phyloP scores from a whole-genome alignment of 202 grass and related monocot species.

The Digitaria exilis region DNA sequence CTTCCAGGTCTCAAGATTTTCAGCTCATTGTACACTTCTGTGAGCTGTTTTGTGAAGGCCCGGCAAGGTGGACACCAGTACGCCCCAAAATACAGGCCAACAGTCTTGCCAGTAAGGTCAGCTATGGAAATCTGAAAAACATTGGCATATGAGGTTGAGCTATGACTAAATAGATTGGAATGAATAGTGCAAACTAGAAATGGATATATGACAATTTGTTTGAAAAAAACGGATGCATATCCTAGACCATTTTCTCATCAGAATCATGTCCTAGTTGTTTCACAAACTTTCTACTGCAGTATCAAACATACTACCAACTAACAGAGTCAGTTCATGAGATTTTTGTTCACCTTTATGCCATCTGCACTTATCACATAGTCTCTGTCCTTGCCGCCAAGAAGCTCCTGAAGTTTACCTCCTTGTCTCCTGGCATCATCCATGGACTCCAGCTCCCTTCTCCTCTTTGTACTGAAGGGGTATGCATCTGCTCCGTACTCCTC shows the following conservation, averaged over 20 bases:
- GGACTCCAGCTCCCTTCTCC: conserved; percentile 45
- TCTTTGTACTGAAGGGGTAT: conserved; percentile 54
- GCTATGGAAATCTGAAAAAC: conserved; percentile 46
- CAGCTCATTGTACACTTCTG: conserved; percentile 47
- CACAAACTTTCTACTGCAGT: neutral
- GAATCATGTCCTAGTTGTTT: neutral
- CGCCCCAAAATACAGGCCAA: conserved; percentile 56
- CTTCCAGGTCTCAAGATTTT: conserved; percentile 23
- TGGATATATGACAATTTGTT: no score
- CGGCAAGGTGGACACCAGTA: conserved; percentile 59
- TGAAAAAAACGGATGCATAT: no score
- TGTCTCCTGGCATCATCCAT: conserved; percentile 51
- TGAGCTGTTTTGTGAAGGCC: conserved; percentile 43
- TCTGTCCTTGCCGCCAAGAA: conserved; percentile 54
- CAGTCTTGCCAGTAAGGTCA: conserved; percentile 48
- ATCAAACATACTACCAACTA: conserved; percentile 1
- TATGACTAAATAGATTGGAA: neutral
- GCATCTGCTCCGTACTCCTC: conserved; percentile 57
- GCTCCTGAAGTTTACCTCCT: conserved; percentile 52
- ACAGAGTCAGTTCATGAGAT: neutral
- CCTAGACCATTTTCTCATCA: neutral
- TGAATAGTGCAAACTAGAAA: conserved; percentile 14
- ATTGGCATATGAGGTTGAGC: neutral
- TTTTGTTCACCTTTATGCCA: conserved; percentile 44
- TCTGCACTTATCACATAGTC: conserved; percentile 47